A percentile compares a stretch with the other conserved stretches of the same genome.
Evolutionary conservation across 352 stramenopile genomes (phyloP).

Genomic region (Globisporangium yorkense): DNA sequence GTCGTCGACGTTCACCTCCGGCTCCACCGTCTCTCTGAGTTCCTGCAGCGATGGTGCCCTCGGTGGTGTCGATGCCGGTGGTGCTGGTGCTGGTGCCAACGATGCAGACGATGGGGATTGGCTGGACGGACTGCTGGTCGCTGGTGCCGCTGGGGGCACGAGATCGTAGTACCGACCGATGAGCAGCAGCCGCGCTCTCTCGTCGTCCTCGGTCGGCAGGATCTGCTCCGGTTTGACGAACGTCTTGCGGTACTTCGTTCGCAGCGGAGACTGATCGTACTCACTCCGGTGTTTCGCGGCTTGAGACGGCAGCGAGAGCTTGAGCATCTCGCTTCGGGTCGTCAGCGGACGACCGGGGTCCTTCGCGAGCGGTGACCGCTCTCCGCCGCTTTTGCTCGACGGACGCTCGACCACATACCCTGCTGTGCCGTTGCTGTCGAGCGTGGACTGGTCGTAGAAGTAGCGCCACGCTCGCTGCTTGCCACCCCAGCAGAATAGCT

Average conservation of each 20-base stretch:
- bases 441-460: conserved; percentile 51
- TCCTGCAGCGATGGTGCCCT: conserved; percentile 18
- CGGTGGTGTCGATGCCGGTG: background rate
- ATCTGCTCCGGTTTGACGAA: conserved; percentile 40
- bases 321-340: conserved; percentile 58
- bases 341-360: conserved; percentile 27
- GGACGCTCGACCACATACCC: background rate
- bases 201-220: conserved; percentile 38
- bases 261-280: conserved; percentile 29
- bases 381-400: background rate
- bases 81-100: background rate
- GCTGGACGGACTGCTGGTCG: conserved; percentile 4
- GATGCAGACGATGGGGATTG: background rate
- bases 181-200: conserved; percentile 28
- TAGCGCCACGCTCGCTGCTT: conserved; percentile 65
- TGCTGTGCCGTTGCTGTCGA: background rate
- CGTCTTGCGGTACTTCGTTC: conserved; percentile 39
- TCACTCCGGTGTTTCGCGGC: conserved; percentile 21
- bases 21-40: conserved; percentile 56
- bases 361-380: background rate
- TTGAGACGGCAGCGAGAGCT: conserved; percentile 44
- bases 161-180: conserved; percentile 59
- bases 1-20: conserved; percentile 59
- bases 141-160: background rate
- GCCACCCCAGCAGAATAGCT: conserved; percentile 76